Base-by-base conservation (phyloP, 176 grass and related monocot genomes). In the Tillandsia fasciculata region DNA sequence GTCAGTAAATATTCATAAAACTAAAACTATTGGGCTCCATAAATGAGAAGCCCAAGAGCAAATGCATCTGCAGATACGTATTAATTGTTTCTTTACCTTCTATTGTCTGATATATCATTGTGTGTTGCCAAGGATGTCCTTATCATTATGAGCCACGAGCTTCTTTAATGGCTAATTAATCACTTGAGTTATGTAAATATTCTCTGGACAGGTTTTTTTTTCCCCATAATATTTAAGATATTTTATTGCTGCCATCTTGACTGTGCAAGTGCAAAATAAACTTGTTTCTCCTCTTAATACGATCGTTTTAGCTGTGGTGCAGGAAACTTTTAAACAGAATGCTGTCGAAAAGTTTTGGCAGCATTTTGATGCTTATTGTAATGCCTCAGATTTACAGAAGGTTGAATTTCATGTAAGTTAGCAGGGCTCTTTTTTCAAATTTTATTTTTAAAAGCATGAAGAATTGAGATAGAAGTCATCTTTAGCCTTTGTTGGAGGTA, bases 271-370 rank as follows among this genome's bases (percentile, higher is more conserved):
- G 54, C 17, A 59, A 59, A 17, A 17, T 14, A 59, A 59, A 59
- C 14, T 59, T 14, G 20, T 22, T 18, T 18, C 54, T 59, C 20
- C 1, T 4, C 54, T 42, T 42, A 42, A 42, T 42, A 5, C 54
- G 66, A 52, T 70, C 10, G 9, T 66, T 63, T 65, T 26, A 75
- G 71, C 54, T 78, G 17, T 26, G 26, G 22, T 73, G 81, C 84
- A 97, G 93, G 89, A 87, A 83, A 67, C 77, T 72, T 92, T 97
- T 77, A 85, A 86, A 80, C 83, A 70, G 9, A 85, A 82, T 64
- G 93, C 84, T 48, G 86, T 92, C 56, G 74, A 85, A 73, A 90
- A 66, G 48, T 92, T 97, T 74, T 92, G 89, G 89, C 82, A 87
- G 71, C 77, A 97, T 20, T 90, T 97, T 66, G 59, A 97, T 87